Base-by-base conservation (phyloP, 2,329 filamentous ascomycete genomes). In the Hymenoscyphus repandus region DNA sequence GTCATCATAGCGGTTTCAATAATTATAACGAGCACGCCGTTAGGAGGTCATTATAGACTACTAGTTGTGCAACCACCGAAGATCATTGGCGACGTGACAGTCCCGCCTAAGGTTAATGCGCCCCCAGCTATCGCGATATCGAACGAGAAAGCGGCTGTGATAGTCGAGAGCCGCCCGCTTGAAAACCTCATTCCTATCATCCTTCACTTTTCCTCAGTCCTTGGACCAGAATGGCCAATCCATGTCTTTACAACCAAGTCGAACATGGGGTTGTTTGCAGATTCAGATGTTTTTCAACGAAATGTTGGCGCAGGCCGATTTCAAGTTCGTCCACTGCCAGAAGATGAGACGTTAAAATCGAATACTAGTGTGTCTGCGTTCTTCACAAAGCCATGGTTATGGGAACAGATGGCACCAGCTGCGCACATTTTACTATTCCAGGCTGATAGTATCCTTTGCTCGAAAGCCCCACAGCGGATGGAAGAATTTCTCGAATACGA, bases 181-280 rank as follows among this genome's bases (percentile, higher is more conserved):
- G 37, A 41, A 56, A 47, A 34, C 31, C 36, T 69, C 7, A 47
- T 68, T 22, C 65, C 66, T 2, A 49, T 68, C 27, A 57, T 68
- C 18, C 53, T 69, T 27, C 66, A 69, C 51, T 69, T 65, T 51
- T 55, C 62, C 22, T 51, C 59, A 11, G 61, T 68, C 7, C 65
- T 73, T 6, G 70, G 69, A 2, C 69, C 70, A 22, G 54, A 57
- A 13, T 73, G 70, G 70, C 69, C 69, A 9, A 62, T 73, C 18
- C 62, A 71, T 17, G 62, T 72, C 33, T 69, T 66, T 53, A 72
- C 70, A 0, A 61, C 63, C 2, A 52, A 62, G 20, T 15, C 20
- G 15, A 41, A 31, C 22, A 30, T 31, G 9, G 27, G n/a, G 2
- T 11, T 32, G 10, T 41, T 47, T 22, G 11, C 34, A 17, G 37